Evolutionary conservation across 2,329 filamentous ascomycete species (phyloP).

Genomic region (Rosellinia necatrix): DNA sequence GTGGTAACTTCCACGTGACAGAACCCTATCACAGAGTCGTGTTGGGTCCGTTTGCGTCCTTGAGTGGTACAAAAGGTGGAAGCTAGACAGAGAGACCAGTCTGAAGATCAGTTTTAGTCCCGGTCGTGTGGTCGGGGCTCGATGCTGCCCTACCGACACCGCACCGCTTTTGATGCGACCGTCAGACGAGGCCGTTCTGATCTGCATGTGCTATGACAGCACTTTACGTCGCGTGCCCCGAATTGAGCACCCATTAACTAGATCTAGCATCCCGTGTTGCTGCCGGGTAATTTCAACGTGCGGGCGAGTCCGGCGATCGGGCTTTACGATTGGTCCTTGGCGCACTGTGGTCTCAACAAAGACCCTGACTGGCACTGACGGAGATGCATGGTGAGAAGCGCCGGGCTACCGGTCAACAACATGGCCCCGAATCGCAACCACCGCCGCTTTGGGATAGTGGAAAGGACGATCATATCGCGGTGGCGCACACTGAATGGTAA

Average conservation of each 20-base stretch:
- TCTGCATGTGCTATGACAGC: slow-evolving; percentile 13
- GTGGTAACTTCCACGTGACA: slow-evolving; percentile 6
- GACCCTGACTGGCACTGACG: no score
- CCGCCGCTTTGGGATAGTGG: neutral
- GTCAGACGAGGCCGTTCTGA: neutral
- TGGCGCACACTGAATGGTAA: neutral
- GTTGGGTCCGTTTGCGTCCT: neutral
- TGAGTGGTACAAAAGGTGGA: no score
- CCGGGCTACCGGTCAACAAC: neutral
- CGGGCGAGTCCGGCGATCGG: slow-evolving; percentile 10
- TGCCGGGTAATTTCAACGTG: neutral
- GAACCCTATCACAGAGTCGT: neutral
- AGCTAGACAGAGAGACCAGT: no score
- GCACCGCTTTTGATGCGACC: slow-evolving; percentile 10
- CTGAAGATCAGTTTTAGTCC: neutral
- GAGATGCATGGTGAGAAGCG: no score
- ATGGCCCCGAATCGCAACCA: neutral
- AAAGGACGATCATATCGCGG: neutral
- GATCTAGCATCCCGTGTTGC: neutral
- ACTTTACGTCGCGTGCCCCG: slow-evolving; percentile 3
- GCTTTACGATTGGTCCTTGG: slow-evolving; percentile 6
- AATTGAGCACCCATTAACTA: neutral
- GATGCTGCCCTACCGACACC: neutral
- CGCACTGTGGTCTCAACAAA: slow-evolving; percentile 5
- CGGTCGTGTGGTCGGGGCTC: no score